A percentile compares a stretch with the other conserved stretches of the same genome.
These are phyloP conservation scores for Nemania abortiva DNA, from an alignment of 2,329 filamentous ascomycete species.

Conservation along the genomic window DNA sequence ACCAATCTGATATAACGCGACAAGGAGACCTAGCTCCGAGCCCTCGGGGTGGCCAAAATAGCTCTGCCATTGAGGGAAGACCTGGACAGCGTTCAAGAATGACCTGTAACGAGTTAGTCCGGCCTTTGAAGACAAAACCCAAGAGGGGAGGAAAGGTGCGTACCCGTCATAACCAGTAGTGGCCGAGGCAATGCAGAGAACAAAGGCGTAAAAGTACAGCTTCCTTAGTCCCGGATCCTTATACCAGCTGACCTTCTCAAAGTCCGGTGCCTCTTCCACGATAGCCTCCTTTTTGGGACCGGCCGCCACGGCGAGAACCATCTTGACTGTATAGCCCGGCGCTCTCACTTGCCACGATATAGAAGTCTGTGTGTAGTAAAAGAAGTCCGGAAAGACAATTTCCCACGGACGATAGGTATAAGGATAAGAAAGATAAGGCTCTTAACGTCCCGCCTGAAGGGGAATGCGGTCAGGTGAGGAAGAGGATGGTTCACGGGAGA, in stretches of 20 bases:
- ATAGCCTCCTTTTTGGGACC: slow-evolving; percentile 46
- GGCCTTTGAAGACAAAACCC: background rate
- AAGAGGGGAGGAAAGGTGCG: slow-evolving; percentile 33
- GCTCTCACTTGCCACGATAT: background rate
- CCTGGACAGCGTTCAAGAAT: slow-evolving; percentile 60
- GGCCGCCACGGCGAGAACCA: slow-evolving; percentile 40
- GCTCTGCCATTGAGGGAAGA: slow-evolving; percentile 59
- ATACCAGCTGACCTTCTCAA: slow-evolving; percentile 64
- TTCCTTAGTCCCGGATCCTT: slow-evolving; percentile 67
- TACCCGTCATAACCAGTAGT: slow-evolving; percentile 69
- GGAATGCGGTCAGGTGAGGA: slow-evolving; percentile 17
- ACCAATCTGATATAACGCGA: slow-evolving; percentile 70
- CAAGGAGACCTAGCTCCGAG: slow-evolving; percentile 63
- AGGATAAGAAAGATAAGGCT: slow-evolving; percentile 13
- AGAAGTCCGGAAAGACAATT: slow-evolving; percentile 19
- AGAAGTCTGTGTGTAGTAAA: slow-evolving; percentile 7
- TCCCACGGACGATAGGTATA: background rate
- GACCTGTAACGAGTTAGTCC: slow-evolving; percentile 50
- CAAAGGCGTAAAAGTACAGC: slow-evolving; percentile 65
- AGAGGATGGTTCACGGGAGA: slow-evolving; percentile 17
- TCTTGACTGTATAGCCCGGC: slow-evolving; percentile 30
- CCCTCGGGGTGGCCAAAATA: slow-evolving; percentile 62
- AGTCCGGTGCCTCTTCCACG: slow-evolving; percentile 63
- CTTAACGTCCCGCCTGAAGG: slow-evolving; percentile 20
- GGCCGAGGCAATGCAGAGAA: slow-evolving; percentile 66